Evolutionary conservation across 768 basidiomycete genomes (phyloP).

Genomic region (Calocera viscosa): DNA sequence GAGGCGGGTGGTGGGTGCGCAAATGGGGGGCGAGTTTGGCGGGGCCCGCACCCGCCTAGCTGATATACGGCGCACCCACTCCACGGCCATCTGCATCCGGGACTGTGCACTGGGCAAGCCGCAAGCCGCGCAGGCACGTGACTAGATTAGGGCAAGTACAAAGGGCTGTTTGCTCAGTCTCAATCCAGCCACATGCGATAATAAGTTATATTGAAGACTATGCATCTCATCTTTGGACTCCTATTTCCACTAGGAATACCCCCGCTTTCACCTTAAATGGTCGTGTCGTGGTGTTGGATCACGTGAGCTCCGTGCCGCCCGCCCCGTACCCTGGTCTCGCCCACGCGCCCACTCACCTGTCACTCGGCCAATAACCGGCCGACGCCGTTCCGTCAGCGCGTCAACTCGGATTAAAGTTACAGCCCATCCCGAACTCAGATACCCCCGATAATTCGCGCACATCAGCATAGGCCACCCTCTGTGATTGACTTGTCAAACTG

Average conservation of each 20-base stretch:
- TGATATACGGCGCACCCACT: conserved; percentile 7
- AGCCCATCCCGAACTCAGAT: neutral
- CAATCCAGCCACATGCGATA: too few relatives aligned
- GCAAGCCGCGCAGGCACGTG: neutral
- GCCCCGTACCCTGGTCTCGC: conserved; percentile 1
- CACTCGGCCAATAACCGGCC: neutral
- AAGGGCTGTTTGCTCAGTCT: neutral
- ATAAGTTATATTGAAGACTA: too few relatives aligned
- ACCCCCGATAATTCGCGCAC: neutral
- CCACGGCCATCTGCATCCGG: conserved; percentile 5
- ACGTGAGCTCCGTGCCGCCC: neutral
- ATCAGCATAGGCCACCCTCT: neutral
- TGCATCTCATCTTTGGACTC: neutral
- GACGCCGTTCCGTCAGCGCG: neutral
- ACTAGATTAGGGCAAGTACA: neutral
- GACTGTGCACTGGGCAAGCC: neutral
- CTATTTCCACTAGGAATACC: too few relatives aligned
- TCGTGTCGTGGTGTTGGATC: neutral
- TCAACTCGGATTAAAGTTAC: conserved; percentile 8
- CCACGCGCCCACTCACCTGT: neutral
- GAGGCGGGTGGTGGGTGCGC: conserved; percentile 4
- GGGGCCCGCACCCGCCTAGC: conserved; percentile 9
- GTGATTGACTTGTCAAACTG: neutral
- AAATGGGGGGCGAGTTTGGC: conserved; percentile 6
- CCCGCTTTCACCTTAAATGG: neutral